These are phyloP conservation scores for Cyberlindnera veronae DNA, from an alignment of 805 yeast genomes.

Conservation along the genomic window DNA sequence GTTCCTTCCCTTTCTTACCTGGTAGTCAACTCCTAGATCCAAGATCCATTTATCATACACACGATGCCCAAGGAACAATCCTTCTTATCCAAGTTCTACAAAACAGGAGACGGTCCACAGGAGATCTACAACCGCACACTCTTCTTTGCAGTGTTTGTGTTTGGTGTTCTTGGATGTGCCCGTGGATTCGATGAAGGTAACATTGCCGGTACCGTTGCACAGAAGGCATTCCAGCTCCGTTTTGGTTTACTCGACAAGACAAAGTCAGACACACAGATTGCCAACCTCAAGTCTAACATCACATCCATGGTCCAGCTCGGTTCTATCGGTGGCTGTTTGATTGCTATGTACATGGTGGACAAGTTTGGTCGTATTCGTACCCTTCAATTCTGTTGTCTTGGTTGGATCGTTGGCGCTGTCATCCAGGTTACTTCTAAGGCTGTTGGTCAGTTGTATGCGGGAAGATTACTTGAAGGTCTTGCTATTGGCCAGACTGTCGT, in stretches of 20 bases:
- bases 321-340: slow-evolving; percentile 48
- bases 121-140: slow-evolving; percentile 47
- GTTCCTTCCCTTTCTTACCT: too few species aligned
- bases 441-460: slow-evolving; percentile 52
- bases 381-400: slow-evolving; percentile 39
- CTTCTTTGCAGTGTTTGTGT: slow-evolving; percentile 42
- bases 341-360: slow-evolving; percentile 48
- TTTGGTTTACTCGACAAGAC: slow-evolving; percentile 43
- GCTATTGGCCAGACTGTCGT: slow-evolving; percentile 57
- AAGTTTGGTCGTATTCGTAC: slow-evolving; percentile 49
- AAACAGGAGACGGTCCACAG: slow-evolving; percentile 31
- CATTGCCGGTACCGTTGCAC: slow-evolving; percentile 44
- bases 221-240: slow-evolving; percentile 36
- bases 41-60: not conserved
- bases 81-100: slow-evolving; percentile 17
- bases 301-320: slow-evolving; percentile 58
- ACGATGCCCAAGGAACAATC: not conserved
- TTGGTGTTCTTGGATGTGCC: slow-evolving; percentile 54
- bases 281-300: slow-evolving; percentile 49
- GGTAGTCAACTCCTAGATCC: too few species aligned
- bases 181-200: slow-evolving; percentile 59
- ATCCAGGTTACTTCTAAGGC: slow-evolving; percentile 44
- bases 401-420: slow-evolving; percentile 44
- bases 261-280: slow-evolving; percentile 35
- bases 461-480: slow-evolving; percentile 52